phyloP scores from a whole-genome alignment of 2,329 filamentous ascomycete genomes.

The Ophiostoma piceae region DNA sequence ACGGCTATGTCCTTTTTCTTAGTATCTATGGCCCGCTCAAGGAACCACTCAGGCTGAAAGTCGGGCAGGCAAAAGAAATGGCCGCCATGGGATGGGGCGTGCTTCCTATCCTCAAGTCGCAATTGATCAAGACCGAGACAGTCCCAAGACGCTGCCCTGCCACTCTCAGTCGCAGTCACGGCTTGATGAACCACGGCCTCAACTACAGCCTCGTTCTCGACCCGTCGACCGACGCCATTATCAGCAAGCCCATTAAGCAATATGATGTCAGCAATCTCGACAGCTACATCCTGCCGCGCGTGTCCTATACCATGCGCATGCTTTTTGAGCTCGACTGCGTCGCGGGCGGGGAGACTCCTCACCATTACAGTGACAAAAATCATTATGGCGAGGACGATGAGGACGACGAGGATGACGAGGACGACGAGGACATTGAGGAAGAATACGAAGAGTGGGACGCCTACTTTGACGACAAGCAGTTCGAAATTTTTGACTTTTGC shows the following conservation, averaged over 20 bases:
- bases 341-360: background rate
- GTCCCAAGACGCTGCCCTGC: background rate
- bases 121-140: background rate
- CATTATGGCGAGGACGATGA: background rate
- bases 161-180: background rate
- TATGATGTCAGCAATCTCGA: background rate
- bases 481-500: too few species aligned
- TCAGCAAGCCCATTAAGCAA: background rate
- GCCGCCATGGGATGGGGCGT: background rate
- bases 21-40: conserved; percentile 46
- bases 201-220: background rate
- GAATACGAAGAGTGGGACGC: too few species aligned
- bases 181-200: conserved; percentile 1
- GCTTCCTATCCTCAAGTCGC: background rate
- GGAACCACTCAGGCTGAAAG: conserved; percentile 30
- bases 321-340: background rate
- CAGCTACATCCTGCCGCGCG: background rate
- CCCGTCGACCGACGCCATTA: background rate
- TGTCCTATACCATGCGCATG: background rate
- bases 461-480: too few species aligned
- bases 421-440: too few species aligned
- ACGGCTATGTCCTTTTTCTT: conserved; percentile 45
- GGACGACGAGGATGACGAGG: too few species aligned
- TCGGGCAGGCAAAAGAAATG: background rate
- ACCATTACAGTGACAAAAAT: background rate